These are phyloP conservation scores for Ophiostoma quercus DNA, from an alignment of 2,329 filamentous ascomycete species.

Conservation along the genomic window DNA sequence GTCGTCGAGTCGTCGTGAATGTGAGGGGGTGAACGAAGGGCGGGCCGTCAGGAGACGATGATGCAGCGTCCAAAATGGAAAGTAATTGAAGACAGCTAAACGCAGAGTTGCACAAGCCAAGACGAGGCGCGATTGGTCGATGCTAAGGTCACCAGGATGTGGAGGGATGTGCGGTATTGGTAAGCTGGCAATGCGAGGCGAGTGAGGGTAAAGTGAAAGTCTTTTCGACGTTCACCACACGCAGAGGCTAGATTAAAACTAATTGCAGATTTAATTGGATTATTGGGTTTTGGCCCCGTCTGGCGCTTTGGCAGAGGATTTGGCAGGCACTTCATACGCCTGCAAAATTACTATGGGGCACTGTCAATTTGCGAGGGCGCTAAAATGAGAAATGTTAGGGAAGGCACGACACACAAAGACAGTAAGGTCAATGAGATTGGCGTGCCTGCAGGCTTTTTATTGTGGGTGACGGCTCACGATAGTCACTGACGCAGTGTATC, in stretches of 20 bases:
- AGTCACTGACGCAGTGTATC: background rate
- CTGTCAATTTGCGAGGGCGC: constrained; percentile 12
- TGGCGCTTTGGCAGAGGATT: background rate
- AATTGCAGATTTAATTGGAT: background rate
- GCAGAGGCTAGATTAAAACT: constrained; percentile 1
- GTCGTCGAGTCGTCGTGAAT: background rate
- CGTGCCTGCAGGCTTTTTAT: constrained; percentile 12
- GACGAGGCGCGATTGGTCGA: constrained; percentile 10
- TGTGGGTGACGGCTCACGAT: background rate
- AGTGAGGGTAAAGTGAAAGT: constrained; percentile 12
- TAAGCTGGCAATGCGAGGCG: background rate
- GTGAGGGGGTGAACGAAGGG: background rate
- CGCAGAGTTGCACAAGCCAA: background rate
- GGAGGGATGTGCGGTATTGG: background rate
- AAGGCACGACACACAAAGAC: constrained; percentile 13
- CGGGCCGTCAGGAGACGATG: background rate
- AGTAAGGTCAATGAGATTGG: background rate
- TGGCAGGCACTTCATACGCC: constrained; percentile 5
- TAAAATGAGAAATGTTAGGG: background rate
- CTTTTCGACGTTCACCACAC: constrained; percentile 7
- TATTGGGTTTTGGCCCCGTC: constrained; percentile 8
- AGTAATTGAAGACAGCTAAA: background rate
- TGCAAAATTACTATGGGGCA: constrained; percentile 10
- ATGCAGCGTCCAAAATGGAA: background rate
- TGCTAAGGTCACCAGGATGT: background rate